phyloP scores from a whole-genome alignment of 2,329 filamentous ascomycete genomes.

The Cyclaneusma minus region DNA sequence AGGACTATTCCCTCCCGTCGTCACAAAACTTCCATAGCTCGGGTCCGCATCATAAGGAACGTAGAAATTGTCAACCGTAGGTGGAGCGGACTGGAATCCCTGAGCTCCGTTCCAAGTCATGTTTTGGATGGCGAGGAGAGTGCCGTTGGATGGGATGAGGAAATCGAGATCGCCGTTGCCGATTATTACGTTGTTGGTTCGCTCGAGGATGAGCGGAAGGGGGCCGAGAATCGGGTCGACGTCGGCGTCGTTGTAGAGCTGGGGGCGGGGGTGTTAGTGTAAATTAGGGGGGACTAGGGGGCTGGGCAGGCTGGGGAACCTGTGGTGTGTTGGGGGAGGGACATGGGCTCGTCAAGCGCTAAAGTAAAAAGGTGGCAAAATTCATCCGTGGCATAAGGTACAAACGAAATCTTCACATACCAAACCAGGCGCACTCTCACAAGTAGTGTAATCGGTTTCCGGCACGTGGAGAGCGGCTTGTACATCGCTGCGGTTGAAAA shows the following conservation, averaged over 20 bases:
- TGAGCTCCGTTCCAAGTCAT: conserved; percentile 34
- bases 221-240: conserved; percentile 23
- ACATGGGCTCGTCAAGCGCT: too few species aligned
- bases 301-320: too few species aligned
- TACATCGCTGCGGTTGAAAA: conserved; percentile 36
- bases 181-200: conserved; percentile 33
- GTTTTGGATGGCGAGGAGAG: conserved; percentile 34
- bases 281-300: too few species aligned
- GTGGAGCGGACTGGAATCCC: conserved; percentile 27
- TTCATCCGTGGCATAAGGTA: too few species aligned
- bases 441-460: conserved; percentile 24
- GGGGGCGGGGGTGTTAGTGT: conserved; percentile 7
- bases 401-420: too few species aligned
- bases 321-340: too few species aligned
- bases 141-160: conserved; percentile 32
- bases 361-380: too few species aligned
- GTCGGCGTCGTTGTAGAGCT: conserved; percentile 19
- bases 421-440: conserved; percentile 20
- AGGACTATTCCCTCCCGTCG: conserved; percentile 4
- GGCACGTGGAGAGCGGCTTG: conserved; percentile 31
- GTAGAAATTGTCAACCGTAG: conserved; percentile 13
- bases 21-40: conserved; percentile 22
- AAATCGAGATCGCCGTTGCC: conserved; percentile 31
- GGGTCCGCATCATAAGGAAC: conserved; percentile 26
- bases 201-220: conserved; percentile 31